Conservation (phyloP, 805 yeast genomes). For the Schizosaccharomyces lindneri region DNA sequence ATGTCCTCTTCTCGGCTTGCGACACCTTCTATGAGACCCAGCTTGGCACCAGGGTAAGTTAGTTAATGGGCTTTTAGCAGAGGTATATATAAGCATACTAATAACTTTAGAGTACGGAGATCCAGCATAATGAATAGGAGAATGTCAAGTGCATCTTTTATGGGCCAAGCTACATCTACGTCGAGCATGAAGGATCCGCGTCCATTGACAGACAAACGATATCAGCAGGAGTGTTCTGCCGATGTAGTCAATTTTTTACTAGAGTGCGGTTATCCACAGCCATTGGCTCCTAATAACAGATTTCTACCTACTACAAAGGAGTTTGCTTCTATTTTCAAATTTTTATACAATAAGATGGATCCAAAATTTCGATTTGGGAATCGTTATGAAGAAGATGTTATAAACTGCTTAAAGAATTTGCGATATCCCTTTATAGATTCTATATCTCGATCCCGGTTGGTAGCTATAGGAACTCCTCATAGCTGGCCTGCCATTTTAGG, state of each 20-base stretch:
- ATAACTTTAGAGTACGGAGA: background rate
- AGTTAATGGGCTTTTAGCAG: background rate
- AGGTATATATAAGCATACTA: background rate
- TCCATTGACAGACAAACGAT: conserved; percentile 49
- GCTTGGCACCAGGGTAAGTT: background rate
- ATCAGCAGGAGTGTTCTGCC: conserved; percentile 21
- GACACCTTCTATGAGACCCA: background rate
- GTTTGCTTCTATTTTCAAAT: conserved; percentile 53
- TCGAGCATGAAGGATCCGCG: conserved; percentile 30
- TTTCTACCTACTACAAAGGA: conserved; percentile 70
- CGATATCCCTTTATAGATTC: conserved; percentile 62
- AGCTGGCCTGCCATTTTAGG: conserved; percentile 70
- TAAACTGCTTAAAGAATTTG: conserved; percentile 33
- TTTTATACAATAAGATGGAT: conserved; percentile 51
- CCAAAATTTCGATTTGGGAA: conserved; percentile 50
- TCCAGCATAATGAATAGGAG: background rate
- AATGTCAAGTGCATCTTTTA: background rate
- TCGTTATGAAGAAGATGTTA: conserved; percentile 54
- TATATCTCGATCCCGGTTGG: conserved; percentile 59
- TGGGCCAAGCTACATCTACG: background rate
- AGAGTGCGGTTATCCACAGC: conserved; percentile 42
- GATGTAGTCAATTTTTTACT: conserved; percentile 29
- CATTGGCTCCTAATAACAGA: conserved; percentile 38
- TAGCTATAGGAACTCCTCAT: conserved; percentile 67
- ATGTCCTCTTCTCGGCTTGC: background rate